phyloP scores from a whole-genome alignment of 768 basidiomycete genomes.

The Pisolithus sp. region DNA sequence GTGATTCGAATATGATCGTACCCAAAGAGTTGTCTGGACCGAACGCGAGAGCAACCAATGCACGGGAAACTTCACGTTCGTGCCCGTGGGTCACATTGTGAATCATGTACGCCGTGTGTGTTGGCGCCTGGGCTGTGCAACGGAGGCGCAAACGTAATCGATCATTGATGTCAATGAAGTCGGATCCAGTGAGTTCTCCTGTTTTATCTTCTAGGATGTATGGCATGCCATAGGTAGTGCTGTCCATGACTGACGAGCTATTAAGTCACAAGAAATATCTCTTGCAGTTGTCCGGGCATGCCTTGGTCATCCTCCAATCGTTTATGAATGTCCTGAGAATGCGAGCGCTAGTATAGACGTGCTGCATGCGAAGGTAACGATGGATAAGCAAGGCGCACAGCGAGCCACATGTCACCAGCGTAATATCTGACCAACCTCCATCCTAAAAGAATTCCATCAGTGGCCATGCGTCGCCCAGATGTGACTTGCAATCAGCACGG shows the following conservation, averaged over 20 bases:
- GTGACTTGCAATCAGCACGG: too few species aligned
- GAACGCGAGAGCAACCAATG: conserved; percentile 47
- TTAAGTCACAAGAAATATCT: not conserved
- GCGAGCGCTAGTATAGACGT: not conserved
- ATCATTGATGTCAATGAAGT: conserved; percentile 59
- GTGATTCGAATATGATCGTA: conserved; percentile 39
- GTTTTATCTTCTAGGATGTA: conserved; percentile 61
- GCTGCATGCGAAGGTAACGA: not conserved
- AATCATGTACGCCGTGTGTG: conserved; percentile 46
- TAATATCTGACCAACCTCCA: not conserved
- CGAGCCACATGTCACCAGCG: not conserved
- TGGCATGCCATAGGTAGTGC: conserved; percentile 47
- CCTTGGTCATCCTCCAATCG: not conserved
- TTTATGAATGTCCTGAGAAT: not conserved
- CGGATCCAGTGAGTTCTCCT: conserved; percentile 45
- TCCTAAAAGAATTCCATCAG: not conserved
- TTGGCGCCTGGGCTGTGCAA: conserved; percentile 38
- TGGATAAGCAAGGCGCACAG: not conserved
- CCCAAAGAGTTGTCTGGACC: conserved; percentile 46
- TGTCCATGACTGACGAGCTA: conserved; percentile 13
- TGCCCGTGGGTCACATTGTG: conserved; percentile 34
- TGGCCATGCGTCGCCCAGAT: not conserved
- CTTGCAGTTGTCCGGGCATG: not conserved
- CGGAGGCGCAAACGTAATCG: conserved; percentile 47
- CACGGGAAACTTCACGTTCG: conserved; percentile 23